Percentiles rank a stretch among this genome's conserved stretches.
These are phyloP conservation scores for Eimeria sp. DNA, from an alignment of 169 alveolate genomes.

Conservation along the genomic window DNA sequence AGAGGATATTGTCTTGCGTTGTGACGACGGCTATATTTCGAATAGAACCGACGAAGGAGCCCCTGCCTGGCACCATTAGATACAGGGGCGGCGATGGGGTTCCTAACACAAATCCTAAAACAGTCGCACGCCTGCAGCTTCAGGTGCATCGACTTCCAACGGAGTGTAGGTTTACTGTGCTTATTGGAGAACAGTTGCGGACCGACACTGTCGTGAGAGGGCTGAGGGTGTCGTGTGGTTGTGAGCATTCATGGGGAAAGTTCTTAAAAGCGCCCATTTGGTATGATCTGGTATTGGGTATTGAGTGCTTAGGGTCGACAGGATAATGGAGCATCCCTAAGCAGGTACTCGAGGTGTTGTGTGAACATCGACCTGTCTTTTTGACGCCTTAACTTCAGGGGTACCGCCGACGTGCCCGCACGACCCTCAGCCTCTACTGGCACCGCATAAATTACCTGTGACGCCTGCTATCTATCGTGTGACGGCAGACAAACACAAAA, in stretches of 20 bases:
- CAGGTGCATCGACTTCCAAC: neutral
- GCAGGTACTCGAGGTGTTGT: neutral
- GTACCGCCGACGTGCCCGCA: neutral
- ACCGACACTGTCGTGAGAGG: neutral
- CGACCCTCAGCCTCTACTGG: neutral
- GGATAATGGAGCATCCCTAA: too few relatives aligned
- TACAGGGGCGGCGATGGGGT: neutral
- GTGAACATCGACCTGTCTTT: neutral
- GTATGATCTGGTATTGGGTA: neutral
- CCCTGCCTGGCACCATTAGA: neutral
- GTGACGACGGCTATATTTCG: neutral
- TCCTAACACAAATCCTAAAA: neutral
- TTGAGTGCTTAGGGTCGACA: neutral
- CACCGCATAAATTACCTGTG: neutral
- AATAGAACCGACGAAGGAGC: neutral
- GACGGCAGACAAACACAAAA: neutral
- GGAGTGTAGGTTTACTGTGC: neutral
- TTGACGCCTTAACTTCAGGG: neutral
- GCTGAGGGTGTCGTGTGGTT: neutral
- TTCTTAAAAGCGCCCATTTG: neutral
- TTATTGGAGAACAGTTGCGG: neutral
- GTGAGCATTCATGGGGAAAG: neutral
- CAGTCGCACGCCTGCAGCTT: neutral
- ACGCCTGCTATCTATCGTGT: neutral
- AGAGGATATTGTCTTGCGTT: neutral